Evolutionary conservation across 176 grass and related monocot genomes (phyloP).

Genomic region (Musa acuminata): DNA sequence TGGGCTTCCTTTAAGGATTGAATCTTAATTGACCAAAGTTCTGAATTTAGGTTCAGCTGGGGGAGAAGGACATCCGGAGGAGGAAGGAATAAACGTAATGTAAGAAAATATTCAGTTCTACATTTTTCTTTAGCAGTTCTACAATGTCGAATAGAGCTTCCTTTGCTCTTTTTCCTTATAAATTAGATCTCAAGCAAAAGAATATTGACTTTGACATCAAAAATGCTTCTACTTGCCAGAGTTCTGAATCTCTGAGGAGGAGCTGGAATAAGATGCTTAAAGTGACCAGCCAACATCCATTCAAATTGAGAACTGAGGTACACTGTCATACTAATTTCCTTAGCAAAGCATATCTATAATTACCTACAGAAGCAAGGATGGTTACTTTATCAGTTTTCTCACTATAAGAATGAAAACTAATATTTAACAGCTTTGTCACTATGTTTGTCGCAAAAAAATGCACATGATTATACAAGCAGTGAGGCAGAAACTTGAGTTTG

Average conservation of each 20-base stretch:
- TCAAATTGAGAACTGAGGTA: slow-evolving; percentile 98
- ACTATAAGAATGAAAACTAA: too few species aligned
- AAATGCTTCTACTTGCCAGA: slow-evolving; percentile 29
- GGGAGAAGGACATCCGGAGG: slow-evolving; percentile 40
- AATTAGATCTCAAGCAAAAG: neutral
- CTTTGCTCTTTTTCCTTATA: neutral
- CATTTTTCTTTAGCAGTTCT: neutral
- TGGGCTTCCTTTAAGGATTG: slow-evolving; percentile 7
- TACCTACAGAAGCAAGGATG: too few species aligned
- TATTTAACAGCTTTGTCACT: too few species aligned
- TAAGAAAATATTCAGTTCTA: slow-evolving; percentile 28
- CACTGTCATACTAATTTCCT: neutral
- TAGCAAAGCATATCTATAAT: neutral
- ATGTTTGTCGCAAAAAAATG: too few species aligned
- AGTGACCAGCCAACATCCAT: slow-evolving; percentile 78
- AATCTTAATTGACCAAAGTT: neutral
- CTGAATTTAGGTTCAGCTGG: slow-evolving; percentile 50
- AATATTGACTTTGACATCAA: neutral
- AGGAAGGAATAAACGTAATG: slow-evolving; percentile 50
- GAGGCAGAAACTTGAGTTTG: too few species aligned
- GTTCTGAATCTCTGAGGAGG: slow-evolving; percentile 51
- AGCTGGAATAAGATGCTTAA: slow-evolving; percentile 77
- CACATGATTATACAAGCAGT: too few species aligned
- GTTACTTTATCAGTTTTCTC: too few species aligned
- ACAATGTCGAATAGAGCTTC: neutral